Evolutionary conservation across 306 rosid genomes (phyloP).

Genomic region (Vicia sativa): DNA sequence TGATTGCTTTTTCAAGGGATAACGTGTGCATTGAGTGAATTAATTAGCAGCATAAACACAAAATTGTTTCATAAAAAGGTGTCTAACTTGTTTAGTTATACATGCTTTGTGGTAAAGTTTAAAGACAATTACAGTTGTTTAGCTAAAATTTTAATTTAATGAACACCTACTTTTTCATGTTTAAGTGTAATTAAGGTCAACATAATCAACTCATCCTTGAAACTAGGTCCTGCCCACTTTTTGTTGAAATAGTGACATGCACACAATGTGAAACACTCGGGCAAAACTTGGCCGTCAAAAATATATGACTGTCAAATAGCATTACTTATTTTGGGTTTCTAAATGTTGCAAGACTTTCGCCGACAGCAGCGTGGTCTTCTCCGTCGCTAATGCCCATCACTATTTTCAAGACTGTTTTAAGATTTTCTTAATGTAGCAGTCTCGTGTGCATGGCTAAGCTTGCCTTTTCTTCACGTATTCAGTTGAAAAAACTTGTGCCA

Average conservation of each 20-base stretch:
- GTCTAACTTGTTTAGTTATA: too few relatives aligned
- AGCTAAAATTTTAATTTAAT: conserved; percentile 17
- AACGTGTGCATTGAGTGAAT: neutral
- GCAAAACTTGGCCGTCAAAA: neutral
- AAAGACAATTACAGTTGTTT: conserved; percentile 17
- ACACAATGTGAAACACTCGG: conserved; percentile 27
- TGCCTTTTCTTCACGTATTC: conserved; percentile 52
- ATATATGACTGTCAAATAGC: neutral
- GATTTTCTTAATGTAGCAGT: conserved; percentile 27
- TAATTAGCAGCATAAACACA: neutral
- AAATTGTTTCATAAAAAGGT: neutral
- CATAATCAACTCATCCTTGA: conserved; percentile 39
- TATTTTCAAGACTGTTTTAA: conserved; percentile 55
- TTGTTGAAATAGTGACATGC: conserved; percentile 35
- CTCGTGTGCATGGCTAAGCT: conserved; percentile 27
- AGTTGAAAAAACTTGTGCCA: conserved; percentile 19
- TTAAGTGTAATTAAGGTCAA: conserved; percentile 33
- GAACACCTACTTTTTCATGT: conserved; percentile 2
- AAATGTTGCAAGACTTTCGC: conserved; percentile 61
- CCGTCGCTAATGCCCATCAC: conserved; percentile 60
- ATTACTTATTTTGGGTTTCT: conserved; percentile 30
- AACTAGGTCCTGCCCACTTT: conserved; percentile 41
- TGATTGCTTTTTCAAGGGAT: neutral
- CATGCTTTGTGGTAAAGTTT: conserved; percentile 8
- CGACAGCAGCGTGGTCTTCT: conserved; percentile 68